phyloP scores from a whole-genome alignment of 1,284 basidiomycete species.

The Leccinum solheimii region DNA sequence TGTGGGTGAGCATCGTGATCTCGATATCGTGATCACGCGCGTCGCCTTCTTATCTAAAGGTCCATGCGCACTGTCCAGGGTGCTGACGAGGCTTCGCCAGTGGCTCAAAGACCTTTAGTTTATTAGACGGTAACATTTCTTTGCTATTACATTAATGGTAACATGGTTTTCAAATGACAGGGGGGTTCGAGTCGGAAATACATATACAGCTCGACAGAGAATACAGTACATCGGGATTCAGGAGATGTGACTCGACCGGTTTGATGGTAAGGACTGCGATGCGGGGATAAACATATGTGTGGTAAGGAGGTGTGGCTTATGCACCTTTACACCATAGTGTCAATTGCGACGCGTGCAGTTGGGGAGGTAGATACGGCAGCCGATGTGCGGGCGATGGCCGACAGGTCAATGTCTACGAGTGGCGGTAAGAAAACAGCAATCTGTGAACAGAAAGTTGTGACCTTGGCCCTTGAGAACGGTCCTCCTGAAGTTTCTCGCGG shows the following conservation, averaged over 20 bases:
- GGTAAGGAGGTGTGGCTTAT: conserved; percentile 15
- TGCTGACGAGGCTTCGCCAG: too few relatives aligned
- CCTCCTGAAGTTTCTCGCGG: conserved; percentile 66
- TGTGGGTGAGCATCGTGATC: background rate
- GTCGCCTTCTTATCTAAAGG: background rate
- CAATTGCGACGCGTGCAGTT: conserved; percentile 38
- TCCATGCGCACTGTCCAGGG: background rate
- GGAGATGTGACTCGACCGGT: background rate
- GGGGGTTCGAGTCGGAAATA: conserved; percentile 8
- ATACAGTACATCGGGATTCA: conserved; percentile 16
- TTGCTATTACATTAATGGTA: background rate
- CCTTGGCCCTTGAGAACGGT: conserved; percentile 60
- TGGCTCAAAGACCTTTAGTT: too few relatives aligned
- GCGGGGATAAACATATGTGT: background rate
- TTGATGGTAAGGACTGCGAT: background rate
- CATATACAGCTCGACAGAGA: conserved; percentile 23
- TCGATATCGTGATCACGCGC: background rate
- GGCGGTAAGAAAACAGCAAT: conserved; percentile 9
- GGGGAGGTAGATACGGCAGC: conserved; percentile 70
- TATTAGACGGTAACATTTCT: background rate
- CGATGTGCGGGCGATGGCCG: conserved; percentile 79
- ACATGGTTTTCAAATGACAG: background rate
- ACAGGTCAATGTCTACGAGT: conserved; percentile 61
- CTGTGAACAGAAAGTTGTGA: conserved; percentile 29
- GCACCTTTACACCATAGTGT: conserved; percentile 41